Conservation (phyloP, 139 green algal species). For the Tetradesmus obliquus region DNA sequence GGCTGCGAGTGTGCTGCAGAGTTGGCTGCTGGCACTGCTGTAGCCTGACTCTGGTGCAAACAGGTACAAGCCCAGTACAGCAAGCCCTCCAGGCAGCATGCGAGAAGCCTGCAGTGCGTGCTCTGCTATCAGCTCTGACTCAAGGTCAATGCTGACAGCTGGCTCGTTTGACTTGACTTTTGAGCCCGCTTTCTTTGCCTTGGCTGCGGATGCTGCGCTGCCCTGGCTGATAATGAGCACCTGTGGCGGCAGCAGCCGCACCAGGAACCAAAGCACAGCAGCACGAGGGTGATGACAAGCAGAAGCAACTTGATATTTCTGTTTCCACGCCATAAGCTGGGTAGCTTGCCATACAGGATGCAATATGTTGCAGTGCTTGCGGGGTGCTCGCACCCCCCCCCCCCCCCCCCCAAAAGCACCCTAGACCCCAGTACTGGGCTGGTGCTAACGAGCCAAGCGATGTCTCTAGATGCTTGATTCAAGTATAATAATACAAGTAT, state of each 20-base stretch:
- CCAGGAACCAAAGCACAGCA: neutral
- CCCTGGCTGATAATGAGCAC: neutral
- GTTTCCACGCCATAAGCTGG: neutral
- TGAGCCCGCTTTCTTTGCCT: neutral
- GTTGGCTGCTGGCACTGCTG: constrained; percentile 33
- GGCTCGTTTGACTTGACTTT: constrained; percentile 2
- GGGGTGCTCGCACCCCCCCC: too few species aligned
- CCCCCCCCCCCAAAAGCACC: too few species aligned
- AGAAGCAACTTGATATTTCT: neutral
- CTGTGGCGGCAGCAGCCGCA: neutral
- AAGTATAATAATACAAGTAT: too few species aligned
- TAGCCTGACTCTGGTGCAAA: constrained; percentile 49
- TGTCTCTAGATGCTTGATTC: too few species aligned
- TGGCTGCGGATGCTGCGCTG: constrained; percentile 12
- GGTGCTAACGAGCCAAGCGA: too few species aligned
- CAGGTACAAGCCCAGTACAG: constrained; percentile 65
- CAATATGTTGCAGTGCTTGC: too few species aligned
- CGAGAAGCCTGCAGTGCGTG: constrained; percentile 65
- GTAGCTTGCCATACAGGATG: neutral
- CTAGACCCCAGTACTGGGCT: too few species aligned
- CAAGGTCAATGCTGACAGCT: constrained; percentile 50
- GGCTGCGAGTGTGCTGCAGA: constrained; percentile 33
- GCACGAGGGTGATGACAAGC: neutral
- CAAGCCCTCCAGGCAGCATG: constrained; percentile 68
- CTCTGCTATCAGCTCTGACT: constrained; percentile 68